A percentile compares a stretch with the other conserved stretches of the same genome.
Evolutionary conservation across 1,139 yeast genomes (phyloP).

Genomic region (Yamadazyma songkhlaensis): DNA sequence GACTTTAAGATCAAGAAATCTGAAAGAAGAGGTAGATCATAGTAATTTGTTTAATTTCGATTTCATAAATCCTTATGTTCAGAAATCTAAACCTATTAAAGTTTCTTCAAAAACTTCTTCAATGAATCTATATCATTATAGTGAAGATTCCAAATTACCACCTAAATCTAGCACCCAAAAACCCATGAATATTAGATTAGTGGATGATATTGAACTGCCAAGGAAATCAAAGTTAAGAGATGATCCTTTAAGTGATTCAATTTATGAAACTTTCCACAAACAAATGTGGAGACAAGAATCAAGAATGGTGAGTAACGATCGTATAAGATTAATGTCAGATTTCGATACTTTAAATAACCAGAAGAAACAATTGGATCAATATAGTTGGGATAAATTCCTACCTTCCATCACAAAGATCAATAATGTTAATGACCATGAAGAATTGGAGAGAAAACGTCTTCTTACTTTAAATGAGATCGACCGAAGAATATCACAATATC

Average conservation of each 20-base stretch:
- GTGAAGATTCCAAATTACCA: constrained; percentile 4
- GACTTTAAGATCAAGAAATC: constrained; percentile 21
- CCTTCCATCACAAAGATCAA: constrained; percentile 53
- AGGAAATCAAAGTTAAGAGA: constrained; percentile 18
- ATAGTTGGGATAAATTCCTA: constrained; percentile 55
- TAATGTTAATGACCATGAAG: constrained; percentile 44
- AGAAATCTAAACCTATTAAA: constrained; percentile 20
- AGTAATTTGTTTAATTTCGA: constrained; percentile 30
- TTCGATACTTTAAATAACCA: constrained; percentile 48
- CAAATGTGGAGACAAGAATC: constrained; percentile 67
- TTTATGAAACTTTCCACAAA: constrained; percentile 51
- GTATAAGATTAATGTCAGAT: constrained; percentile 47
- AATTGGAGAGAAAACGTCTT: constrained; percentile 46
- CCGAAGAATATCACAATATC: constrained; percentile 45
- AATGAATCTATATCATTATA: constrained; percentile 5
- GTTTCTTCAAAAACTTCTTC: constrained; percentile 5
- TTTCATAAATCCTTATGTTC: constrained; percentile 24
- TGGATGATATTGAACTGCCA: constrained; percentile 13
- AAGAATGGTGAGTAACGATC: constrained; percentile 58
- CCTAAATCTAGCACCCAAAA: constrained; percentile 1
- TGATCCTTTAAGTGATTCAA: constrained; percentile 47
- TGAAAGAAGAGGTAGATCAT: constrained; percentile 1
- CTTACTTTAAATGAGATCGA: constrained; percentile 53
- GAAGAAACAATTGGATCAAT: constrained; percentile 43
- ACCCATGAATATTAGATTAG: not conserved